A percentile compares a stretch with the other conserved stretches of the same genome.
Conservation (phyloP, 805 yeast species). For the Teunomyces cretensis region DNA sequence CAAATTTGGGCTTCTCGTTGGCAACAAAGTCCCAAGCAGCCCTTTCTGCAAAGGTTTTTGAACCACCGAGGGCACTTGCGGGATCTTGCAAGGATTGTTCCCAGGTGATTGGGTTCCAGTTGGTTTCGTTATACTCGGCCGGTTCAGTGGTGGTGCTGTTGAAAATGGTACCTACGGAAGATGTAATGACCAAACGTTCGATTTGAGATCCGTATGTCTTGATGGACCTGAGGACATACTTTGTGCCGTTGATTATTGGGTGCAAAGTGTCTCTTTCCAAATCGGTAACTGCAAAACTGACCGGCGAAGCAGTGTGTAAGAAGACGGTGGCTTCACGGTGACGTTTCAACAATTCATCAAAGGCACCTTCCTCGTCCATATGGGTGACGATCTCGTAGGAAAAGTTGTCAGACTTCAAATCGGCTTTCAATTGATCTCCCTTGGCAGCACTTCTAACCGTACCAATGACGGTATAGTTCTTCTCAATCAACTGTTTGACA, state of each 20-base stretch:
- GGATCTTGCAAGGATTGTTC: conserved; percentile 12
- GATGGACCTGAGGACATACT: conserved; percentile 50
- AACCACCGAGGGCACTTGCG: conserved; percentile 11
- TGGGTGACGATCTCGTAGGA: conserved; percentile 47
- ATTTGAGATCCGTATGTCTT: conserved; percentile 41
- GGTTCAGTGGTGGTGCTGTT: conserved; percentile 17
- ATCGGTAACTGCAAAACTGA: conserved; percentile 42
- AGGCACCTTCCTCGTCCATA: conserved; percentile 45
- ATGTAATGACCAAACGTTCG: conserved; percentile 44
- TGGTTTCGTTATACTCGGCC: conserved; percentile 10
- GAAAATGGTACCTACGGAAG: conserved; percentile 55
- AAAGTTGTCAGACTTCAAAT: conserved; percentile 23
- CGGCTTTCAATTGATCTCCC: conserved; percentile 16
- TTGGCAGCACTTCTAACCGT: conserved; percentile 42
- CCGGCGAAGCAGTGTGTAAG: conserved; percentile 63
- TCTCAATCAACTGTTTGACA: conserved; percentile 37
- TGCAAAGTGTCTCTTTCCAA: conserved; percentile 50
- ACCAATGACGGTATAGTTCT: conserved; percentile 48
- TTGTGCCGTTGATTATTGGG: conserved; percentile 59
- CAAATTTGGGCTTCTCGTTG: conserved; percentile 6
- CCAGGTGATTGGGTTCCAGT: conserved; percentile 17
- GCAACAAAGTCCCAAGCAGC: conserved; percentile 15
- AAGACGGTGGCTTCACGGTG: conserved; percentile 54
- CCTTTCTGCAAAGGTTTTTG: conserved; percentile 13
- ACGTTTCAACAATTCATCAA: conserved; percentile 43